phyloP scores from a whole-genome alignment of 2,329 filamentous ascomycete genomes.

The Ophiostoma quercus region DNA sequence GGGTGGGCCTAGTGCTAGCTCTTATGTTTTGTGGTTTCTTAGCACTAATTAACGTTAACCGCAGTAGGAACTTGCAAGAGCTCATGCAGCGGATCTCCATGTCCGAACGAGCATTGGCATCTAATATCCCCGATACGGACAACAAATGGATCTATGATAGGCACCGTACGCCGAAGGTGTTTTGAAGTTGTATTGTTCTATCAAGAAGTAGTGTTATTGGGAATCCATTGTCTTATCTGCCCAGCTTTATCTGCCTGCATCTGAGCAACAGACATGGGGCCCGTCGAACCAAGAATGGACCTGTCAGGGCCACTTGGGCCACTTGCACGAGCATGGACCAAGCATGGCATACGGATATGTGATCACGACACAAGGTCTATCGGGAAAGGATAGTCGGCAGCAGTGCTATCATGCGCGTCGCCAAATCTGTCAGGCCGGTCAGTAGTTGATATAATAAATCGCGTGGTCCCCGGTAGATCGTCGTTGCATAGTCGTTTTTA shows the following conservation, averaged over 20 bases:
- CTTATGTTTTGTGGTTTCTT: no score
- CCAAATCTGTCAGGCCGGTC: no score
- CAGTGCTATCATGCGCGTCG: background rate
- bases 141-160: background rate
- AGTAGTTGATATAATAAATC: background rate
- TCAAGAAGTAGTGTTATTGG: background rate
- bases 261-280: background rate
- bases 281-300: background rate
- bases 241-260: background rate
- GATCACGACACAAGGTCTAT: background rate
- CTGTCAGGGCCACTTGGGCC: background rate
- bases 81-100: background rate
- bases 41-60: background rate
- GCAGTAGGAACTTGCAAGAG: background rate
- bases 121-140: background rate
- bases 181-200: background rate
- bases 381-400: background rate
- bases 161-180: background rate
- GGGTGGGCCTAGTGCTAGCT: background rate
- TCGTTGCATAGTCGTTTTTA: background rate
- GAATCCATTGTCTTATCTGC: background rate
- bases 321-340: background rate
- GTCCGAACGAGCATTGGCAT: background rate
- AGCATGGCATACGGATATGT: constrained; percentile 1
- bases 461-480: background rate